phyloP scores from a whole-genome alignment of 2,329 filamentous ascomycete species.

The Aspergillus sp. region DNA sequence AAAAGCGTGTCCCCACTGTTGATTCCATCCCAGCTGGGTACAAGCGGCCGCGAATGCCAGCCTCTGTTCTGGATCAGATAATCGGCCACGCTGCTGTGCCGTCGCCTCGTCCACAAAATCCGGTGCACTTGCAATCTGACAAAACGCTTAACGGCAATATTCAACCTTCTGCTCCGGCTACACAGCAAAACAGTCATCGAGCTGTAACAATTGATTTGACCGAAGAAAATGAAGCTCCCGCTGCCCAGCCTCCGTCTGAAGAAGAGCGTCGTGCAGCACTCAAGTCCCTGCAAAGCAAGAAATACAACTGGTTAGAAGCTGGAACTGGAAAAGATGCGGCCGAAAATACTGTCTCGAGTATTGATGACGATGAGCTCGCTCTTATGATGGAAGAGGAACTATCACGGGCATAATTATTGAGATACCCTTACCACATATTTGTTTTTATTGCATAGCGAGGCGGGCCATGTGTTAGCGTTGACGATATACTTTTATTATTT shows the following conservation, averaged over 20 bases:
- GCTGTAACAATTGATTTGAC: slow-evolving; percentile 21
- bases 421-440: background rate
- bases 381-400: slow-evolving; percentile 29
- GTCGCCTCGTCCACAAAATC: background rate
- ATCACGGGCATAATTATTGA: slow-evolving; percentile 11
- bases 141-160: background rate
- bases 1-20: slow-evolving; percentile 18
- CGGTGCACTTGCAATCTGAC: background rate
- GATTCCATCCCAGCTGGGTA: slow-evolving; percentile 21
- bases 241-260: slow-evolving; percentile 1
- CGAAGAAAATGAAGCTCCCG: slow-evolving; percentile 10
- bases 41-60: slow-evolving; percentile 14
- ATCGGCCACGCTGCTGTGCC: background rate
- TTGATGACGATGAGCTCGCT: slow-evolving; percentile 24
- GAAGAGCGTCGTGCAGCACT: slow-evolving; percentile 19
- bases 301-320: slow-evolving; percentile 31
- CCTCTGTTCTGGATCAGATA: background rate
- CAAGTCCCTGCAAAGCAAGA: slow-evolving; percentile 29
- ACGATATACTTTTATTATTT: background rate
- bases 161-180: background rate
- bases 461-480: slow-evolving; percentile 1
- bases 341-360: background rate
- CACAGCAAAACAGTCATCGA: background rate
- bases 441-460: slow-evolving; percentile 9
- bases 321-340: background rate